Evolutionary conservation across 2,329 filamentous ascomycete species (phyloP), one percentile per base, ranked within the genome.

Genomic region (Fusarium verticillioides): DNA sequence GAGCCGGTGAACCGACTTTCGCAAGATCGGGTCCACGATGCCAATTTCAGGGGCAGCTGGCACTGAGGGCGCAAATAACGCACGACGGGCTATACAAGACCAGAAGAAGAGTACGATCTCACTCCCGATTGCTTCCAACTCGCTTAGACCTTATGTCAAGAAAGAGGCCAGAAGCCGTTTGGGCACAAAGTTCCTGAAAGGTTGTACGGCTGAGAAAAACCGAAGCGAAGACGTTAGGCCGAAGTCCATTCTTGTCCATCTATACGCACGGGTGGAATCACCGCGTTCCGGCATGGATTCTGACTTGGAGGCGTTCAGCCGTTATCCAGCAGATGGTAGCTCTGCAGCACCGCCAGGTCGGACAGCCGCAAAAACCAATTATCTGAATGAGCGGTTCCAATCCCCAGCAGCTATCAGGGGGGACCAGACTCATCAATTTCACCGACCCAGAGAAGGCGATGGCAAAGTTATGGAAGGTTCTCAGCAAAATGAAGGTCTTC

Each of bases 121-220:
- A 6, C 10, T 7, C 5, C 1, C 4, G 8, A 9, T n/a, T 21
- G 5, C 18, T 34, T 5, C 7, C 18, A 7, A 9, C 6, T 46
- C 23, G 15, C 8, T 15, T 7, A 12, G 28, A 50, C 8, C 16
- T 13, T 10, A 28, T 36, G 9, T 9, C 9, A 7, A 21, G 18
- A 28, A 28, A 18, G 40, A n/a, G 12, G 21, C 11, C 9, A 16
- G 19, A 28, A n/a, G 10, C 7, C 11, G 15, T 21, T 36, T 8
- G 28, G 50, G 10, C 16, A 23, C 21, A 18, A 19, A 12, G 10
- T 12, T 9, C 34, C 19, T 10, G 23, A 12, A 13, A 21, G 9
- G 23, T n/a, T n/a, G 16, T 16, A n/a, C 23, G 15, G 30, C 19
- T 21, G 23, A 18, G 12, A 21, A 39, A 39, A 21, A 7, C 3